These are phyloP conservation scores for Ceratocystis ficicola DNA, from an alignment of 2,329 filamentous ascomycete genomes.

Conservation along the genomic window DNA sequence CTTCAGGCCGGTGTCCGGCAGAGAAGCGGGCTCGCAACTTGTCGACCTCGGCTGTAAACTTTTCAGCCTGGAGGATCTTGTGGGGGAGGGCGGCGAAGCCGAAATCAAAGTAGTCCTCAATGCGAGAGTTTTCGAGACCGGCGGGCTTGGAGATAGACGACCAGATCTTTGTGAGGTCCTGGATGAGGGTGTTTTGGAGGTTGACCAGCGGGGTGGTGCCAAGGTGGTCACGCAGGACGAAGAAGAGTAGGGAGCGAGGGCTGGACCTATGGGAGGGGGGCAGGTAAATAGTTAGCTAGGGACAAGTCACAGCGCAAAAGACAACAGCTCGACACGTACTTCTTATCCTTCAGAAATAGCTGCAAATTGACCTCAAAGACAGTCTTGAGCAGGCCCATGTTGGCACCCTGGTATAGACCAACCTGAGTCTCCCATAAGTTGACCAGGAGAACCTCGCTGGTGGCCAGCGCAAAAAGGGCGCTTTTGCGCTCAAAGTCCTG, in stretches of 20 bases:
- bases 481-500: slow-evolving; percentile 99
- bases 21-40: slow-evolving; percentile 72
- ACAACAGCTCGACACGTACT: slow-evolving; percentile 31
- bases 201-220: slow-evolving; percentile 84
- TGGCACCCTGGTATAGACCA: slow-evolving; percentile 92
- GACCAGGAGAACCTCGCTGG: slow-evolving; percentile 93
- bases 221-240: slow-evolving; percentile 95
- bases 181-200: slow-evolving; percentile 76
- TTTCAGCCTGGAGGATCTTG: slow-evolving; percentile 89
- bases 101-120: slow-evolving; percentile 98
- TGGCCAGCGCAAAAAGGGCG: slow-evolving; percentile 89
- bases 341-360: slow-evolving; percentile 88
- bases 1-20: slow-evolving; percentile 62
- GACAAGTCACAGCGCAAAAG: neutral
- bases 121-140: slow-evolving; percentile 75
- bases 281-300: slow-evolving; percentile 29
- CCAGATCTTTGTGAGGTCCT: slow-evolving; percentile 89
- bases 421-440: slow-evolving; percentile 99
- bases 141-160: slow-evolving; percentile 79
- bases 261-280: slow-evolving; percentile 39
- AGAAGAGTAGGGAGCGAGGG: slow-evolving; percentile 86
- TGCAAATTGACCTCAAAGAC: slow-evolving; percentile 98
- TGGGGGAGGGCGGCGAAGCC: slow-evolving; percentile 91
- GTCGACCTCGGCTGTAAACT: slow-evolving; percentile 69
- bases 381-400: slow-evolving; percentile 97